Conservation (phyloP, 371 early-diverging fungal genomes). For the Saksenaea oblongispora region DNA sequence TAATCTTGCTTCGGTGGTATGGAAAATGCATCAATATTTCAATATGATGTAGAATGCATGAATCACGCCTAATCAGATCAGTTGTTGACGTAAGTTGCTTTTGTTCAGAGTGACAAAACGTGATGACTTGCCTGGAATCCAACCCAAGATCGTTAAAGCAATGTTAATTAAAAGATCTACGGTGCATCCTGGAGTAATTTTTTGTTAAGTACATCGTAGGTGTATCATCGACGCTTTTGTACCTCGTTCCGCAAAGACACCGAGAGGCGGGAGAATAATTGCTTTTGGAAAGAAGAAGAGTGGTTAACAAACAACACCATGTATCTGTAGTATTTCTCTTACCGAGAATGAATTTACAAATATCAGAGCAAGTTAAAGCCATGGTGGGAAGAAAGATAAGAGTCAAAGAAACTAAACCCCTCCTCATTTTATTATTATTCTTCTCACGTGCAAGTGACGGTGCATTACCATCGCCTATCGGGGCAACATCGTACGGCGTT, state of each 20-base stretch:
- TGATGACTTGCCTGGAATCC: conserved; percentile 71
- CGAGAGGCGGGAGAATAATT: conserved; percentile 69
- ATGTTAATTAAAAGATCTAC: conserved; percentile 79
- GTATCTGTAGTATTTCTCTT: conserved; percentile 4
- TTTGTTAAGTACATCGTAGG: background rate
- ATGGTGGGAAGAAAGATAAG: conserved; percentile 15
- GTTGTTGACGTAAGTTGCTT: background rate
- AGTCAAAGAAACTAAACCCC: background rate
- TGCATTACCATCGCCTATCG: no score
- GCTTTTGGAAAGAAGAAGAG: conserved; percentile 31
- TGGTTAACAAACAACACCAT: background rate
- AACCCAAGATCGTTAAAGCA: conserved; percentile 75
- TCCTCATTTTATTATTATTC: no score
- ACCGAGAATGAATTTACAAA: conserved; percentile 44
- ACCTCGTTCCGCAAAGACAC: conserved; percentile 65
- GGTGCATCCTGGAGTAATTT: conserved; percentile 58
- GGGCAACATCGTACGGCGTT: no score
- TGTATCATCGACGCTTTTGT: background rate
- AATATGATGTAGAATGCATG: conserved; percentile 26
- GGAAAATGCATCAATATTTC: conserved; percentile 10
- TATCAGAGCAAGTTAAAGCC: conserved; percentile 47
- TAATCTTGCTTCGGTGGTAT: background rate
- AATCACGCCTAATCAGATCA: conserved; percentile 7
- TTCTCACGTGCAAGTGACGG: background rate
- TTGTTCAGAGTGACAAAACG: background rate